Evolutionary conservation across 306 rosid species (phyloP).

Genomic region (Castanospermum australe): DNA sequence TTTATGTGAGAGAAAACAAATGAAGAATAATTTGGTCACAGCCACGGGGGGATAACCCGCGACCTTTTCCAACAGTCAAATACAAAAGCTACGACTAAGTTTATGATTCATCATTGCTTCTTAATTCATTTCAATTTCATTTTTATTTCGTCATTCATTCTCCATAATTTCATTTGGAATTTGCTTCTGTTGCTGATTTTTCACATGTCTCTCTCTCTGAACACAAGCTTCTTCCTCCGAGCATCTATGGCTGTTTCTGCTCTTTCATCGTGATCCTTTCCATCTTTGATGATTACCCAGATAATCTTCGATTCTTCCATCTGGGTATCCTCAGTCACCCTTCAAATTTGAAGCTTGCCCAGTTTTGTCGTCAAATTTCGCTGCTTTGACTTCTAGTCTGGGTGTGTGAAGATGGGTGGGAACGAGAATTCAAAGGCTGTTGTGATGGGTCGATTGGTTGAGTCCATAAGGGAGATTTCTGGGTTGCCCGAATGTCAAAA

Average conservation of each 20-base stretch:
- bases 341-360: constrained; percentile 8
- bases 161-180: not conserved
- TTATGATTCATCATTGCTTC: not conserved
- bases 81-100: not conserved
- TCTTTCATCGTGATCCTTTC: constrained; percentile 19
- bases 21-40: no score
- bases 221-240: constrained; percentile 9
- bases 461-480: constrained; percentile 63
- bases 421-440: constrained; percentile 35
- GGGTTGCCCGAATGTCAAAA: constrained; percentile 70
- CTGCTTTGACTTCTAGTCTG: constrained; percentile 28
- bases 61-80: constrained; percentile 2
- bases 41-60: no score
- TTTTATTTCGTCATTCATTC: not conserved
- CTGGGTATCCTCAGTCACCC: constrained; percentile 27
- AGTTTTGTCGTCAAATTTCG: constrained; percentile 22
- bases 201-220: no score
- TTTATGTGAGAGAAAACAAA: no score
- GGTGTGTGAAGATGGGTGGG: constrained; percentile 48
- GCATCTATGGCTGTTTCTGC: constrained; percentile 21
- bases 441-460: constrained; percentile 54
- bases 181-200: not conserved
- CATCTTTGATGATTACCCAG: constrained; percentile 3
- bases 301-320: constrained; percentile 13
- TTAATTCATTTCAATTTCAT: not conserved